Percentiles rank a stretch among this genome's conserved stretches.
These are phyloP conservation scores for Gardenia jasminoides DNA, from an alignment of 257 asterid genomes.

Conservation along the genomic window DNA sequence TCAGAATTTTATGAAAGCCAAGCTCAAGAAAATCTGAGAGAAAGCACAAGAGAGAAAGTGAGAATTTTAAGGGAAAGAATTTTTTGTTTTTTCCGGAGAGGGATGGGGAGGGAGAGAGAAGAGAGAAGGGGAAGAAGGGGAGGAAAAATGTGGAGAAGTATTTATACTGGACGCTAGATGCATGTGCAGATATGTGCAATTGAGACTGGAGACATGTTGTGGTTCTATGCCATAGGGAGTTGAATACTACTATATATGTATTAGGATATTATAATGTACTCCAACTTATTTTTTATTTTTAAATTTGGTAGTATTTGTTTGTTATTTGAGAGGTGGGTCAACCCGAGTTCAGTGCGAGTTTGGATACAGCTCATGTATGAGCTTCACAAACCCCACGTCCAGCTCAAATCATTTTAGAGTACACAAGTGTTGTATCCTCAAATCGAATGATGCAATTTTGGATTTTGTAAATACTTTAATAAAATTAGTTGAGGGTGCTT, in stretches of 20 bases:
- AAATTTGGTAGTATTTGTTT: neutral
- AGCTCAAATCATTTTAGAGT: slow-evolving; percentile 26
- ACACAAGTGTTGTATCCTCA: neutral
- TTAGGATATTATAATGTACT: neutral
- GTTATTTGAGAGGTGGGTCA: slow-evolving; percentile 34
- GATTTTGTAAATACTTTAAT: too few species aligned
- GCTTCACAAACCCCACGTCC: slow-evolving; percentile 50
- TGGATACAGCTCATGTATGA: slow-evolving; percentile 72
- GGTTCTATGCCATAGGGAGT: too few species aligned
- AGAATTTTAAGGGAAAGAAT: slow-evolving; percentile 16
- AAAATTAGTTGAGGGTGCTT: too few species aligned
- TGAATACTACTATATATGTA: too few species aligned
- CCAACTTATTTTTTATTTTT: neutral
- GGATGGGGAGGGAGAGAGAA: neutral
- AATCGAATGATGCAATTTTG: neutral
- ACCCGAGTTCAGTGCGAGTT: slow-evolving; percentile 20
- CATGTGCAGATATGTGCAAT: slow-evolving; percentile 12
- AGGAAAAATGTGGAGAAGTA: slow-evolving; percentile 18
- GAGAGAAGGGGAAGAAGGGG: slow-evolving; percentile 12
- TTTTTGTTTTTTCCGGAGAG: slow-evolving; percentile 4
- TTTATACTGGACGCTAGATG: slow-evolving; percentile 24
- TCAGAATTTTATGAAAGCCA: neutral
- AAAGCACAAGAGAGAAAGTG: neutral
- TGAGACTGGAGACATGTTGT: slow-evolving; percentile 2
- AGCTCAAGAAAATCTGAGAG: neutral